Base-by-base conservation (phyloP, 805 yeast genomes). In the Saccharomyces jurei region DNA sequence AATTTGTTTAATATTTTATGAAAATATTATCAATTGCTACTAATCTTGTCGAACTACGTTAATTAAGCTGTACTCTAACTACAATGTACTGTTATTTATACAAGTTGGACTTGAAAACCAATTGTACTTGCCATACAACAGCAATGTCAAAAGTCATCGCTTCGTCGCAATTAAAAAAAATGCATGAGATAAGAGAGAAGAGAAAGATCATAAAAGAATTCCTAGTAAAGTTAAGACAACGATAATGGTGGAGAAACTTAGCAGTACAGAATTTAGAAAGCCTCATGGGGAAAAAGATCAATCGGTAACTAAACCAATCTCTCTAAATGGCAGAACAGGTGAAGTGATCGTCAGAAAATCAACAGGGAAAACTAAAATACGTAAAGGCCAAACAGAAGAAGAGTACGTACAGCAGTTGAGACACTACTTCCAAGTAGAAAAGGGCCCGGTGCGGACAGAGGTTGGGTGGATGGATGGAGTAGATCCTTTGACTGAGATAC, bases 1-100 rank as follows among this genome's bases (percentile, higher is more conserved):
- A 94, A 77, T 63, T 81, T 81, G 52, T 89, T 83, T 67, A 92
- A 89, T 65, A 92, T 82, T 56, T 86, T 82, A 68, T 97, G 89
- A 73, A 94, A 86, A 32, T 84, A 74, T 89, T 94, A 28, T 98
- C 98, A 94, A 87, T 87, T 50, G 10, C 57, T 14, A 14, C 17
- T 9, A 10, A 11, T 48, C 31, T 8, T 17, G 48, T 21, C 22
- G 17, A 27, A 50, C 14, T 36, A 9, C 21, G 4, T 13, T 26
- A 30, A 22, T 25, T n/a, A 17, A 1, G 6, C 13, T 50, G 52
- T 21, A 8, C 11, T 21, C 26, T 25, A 30, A 22, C 44, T n/a
- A 17, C 4, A 14, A 25, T 50, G 48, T 21, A 8, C 11, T 21
- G 9, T 11, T 13, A 21, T 31, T 6, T 32, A 14, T 4, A 5